Base-by-base conservation (phyloP, 2,329 filamentous ascomycete genomes). In the Magnaporthiopsis incrustans region DNA sequence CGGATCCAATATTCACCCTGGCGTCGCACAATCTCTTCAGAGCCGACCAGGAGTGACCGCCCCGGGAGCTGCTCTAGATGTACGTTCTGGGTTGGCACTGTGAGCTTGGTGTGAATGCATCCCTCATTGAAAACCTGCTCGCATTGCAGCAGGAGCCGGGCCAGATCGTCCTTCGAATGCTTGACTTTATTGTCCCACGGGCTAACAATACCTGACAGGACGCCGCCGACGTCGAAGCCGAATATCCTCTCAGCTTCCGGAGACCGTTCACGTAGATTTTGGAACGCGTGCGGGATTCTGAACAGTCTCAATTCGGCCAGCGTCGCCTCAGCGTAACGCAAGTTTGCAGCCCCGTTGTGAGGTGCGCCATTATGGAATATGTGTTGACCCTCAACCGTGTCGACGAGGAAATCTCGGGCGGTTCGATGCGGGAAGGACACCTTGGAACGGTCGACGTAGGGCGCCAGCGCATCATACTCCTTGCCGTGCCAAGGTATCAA, bases 361-460 rank as follows among this genome's bases (percentile, higher is more conserved):
- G 4, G 8, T 27, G n/a, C 33, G 12, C 6, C 30, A 8, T 4
- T 38, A 4, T 38, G n/a, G 10, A 62, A 5, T 4, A 62, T 44
- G 26, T n/a, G 35, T 25, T 26, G 35, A 12, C 60, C 60, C 3
- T 30, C 22, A 14, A 12, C 25, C 4, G 60, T 62, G 30, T 62
- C 26, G 22, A 56, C 1, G 11, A 62, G 44, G 14, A 62, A 62
- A 25, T 62, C 60, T 27, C 26, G 60, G 4, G 60, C 60, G 6
- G 60, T 62, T 6, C 60, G 60, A 33, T 62, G 44, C 14, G 33
- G 11, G 22, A 62, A 62, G 18, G 25, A 56, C 27, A 56, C 18
- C 14, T 14, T 38, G 25, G 11, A 30, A 14, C 11, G 60, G 3
- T 25, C 18, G 7, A 62, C 15, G 44, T 62, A 56, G 2, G 60